phyloP scores from a whole-genome alignment of 129 eudicot species.

The Flaveria robusta region DNA sequence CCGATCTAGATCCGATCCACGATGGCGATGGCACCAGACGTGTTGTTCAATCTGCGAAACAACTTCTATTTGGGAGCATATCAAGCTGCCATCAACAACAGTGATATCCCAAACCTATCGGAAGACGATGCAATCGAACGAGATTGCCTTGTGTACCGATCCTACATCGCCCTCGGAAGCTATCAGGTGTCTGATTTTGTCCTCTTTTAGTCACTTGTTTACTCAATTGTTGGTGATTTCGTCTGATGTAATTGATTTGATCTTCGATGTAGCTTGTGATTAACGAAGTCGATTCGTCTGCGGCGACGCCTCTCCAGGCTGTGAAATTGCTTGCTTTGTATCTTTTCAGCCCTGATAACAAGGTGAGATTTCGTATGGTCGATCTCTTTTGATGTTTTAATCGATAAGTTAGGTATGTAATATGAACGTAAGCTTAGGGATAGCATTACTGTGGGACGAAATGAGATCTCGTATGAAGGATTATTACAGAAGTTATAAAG shows the following conservation, averaged over 20 bases:
- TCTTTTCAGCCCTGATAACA: conserved; percentile 60
- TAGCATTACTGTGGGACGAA: background rate
- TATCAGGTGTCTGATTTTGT: conserved; percentile 49
- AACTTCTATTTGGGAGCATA: conserved; percentile 83
- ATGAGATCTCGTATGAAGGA: background rate
- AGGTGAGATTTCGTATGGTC: conserved; percentile 43
- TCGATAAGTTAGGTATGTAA: background rate
- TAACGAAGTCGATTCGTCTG: conserved; percentile 81
- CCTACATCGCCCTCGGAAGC: conserved; percentile 92
- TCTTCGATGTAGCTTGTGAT: conserved; percentile 66
- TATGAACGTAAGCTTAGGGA: no score
- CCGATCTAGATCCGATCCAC: conserved; percentile 32
- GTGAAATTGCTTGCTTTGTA: conserved; percentile 88
- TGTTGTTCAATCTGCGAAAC: conserved; percentile 71
- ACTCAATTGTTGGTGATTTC: conserved; percentile 23
- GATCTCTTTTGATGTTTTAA: conserved; percentile 9
- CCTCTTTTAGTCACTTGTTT: background rate
- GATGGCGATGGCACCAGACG: conserved; percentile 76
- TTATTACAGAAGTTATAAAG: background rate
- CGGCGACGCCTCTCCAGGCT: conserved; percentile 92
- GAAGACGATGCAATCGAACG: conserved; percentile 74
- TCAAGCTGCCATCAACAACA: conserved; percentile 88
- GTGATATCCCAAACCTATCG: conserved; percentile 75
- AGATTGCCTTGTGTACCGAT: conserved; percentile 77
- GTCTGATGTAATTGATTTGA: conserved; percentile 16